phyloP scores from a whole-genome alignment of 148 eudicot species.

The Amaranthus hypochondriacus region DNA sequence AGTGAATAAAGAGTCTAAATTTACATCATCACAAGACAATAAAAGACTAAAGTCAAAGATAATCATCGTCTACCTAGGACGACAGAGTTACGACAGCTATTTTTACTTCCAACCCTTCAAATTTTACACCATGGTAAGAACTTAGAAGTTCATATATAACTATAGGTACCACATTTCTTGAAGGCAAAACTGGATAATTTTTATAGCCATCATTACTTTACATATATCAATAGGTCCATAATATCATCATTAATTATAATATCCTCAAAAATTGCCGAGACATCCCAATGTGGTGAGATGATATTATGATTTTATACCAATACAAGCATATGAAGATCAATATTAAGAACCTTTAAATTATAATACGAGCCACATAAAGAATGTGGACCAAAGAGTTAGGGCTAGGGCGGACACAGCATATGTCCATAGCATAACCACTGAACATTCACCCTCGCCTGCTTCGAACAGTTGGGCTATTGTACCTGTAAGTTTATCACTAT shows the following conservation, averaged over 20 bases:
- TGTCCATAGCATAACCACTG: slow-evolving; percentile 36
- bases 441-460: slow-evolving; percentile 29
- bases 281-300: not conserved
- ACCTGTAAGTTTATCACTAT: slow-evolving; percentile 11
- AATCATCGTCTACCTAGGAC: no score
- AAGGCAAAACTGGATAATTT: not conserved
- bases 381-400: slow-evolving; percentile 35
- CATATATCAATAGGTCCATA: not conserved
- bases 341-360: not conserved
- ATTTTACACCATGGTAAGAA: not conserved
- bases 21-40: no score
- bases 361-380: slow-evolving; percentile 27
- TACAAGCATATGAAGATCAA: not conserved
- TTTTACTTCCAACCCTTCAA: not conserved
- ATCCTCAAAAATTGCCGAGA: not conserved
- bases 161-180: not conserved
- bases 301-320: not conserved
- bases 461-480: slow-evolving; percentile 32
- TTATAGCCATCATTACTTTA: not conserved
- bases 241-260: not conserved
- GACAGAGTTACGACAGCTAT: no score
- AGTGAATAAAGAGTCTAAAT: no score
- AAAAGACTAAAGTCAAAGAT: no score
- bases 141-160: not conserved
- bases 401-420: slow-evolving; percentile 32